Evolutionary conservation across 768 basidiomycete species (phyloP).

Genomic region (Boletus rubescentipes): DNA sequence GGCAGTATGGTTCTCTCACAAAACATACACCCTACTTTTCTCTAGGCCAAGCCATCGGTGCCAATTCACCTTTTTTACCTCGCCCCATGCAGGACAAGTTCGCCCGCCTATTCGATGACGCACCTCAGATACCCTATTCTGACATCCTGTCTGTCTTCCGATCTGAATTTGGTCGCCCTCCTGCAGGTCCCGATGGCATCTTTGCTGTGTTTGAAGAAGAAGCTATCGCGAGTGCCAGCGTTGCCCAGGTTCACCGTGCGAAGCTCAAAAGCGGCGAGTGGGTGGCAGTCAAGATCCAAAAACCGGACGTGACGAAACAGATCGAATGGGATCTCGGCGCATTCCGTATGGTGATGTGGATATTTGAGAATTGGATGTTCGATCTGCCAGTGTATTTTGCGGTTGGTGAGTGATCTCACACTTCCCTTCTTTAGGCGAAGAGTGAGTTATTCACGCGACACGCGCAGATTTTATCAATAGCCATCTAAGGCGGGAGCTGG

Average conservation of each 20-base stretch:
- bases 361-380: constrained; percentile 77
- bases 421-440: not conserved
- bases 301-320: constrained; percentile 83
- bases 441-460: not conserved
- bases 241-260: constrained; percentile 91
- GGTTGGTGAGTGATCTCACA: constrained; percentile 50
- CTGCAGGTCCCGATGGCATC: constrained; percentile 65
- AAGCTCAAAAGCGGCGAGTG: constrained; percentile 51
- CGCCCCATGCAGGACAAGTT: constrained; percentile 82
- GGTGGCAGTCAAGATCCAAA: constrained; percentile 95
- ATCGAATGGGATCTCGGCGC: constrained; percentile 81
- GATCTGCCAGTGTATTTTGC: constrained; percentile 83
- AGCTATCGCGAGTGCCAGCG: constrained; percentile 84
- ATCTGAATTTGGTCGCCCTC: constrained; percentile 65
- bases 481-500: constrained; percentile 80
- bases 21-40: not conserved
- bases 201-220: constrained; percentile 77
- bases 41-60: constrained; percentile 72
- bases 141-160: constrained; percentile 66
- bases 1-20: not conserved
- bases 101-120: constrained; percentile 81
- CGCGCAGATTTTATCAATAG: constrained; percentile 70
- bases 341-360: constrained; percentile 74
- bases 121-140: constrained; percentile 78
- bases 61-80: constrained; percentile 84